Evolutionary conservation across 1,139 yeast species (phyloP).

Genomic region (Debaryomyces sp.): DNA sequence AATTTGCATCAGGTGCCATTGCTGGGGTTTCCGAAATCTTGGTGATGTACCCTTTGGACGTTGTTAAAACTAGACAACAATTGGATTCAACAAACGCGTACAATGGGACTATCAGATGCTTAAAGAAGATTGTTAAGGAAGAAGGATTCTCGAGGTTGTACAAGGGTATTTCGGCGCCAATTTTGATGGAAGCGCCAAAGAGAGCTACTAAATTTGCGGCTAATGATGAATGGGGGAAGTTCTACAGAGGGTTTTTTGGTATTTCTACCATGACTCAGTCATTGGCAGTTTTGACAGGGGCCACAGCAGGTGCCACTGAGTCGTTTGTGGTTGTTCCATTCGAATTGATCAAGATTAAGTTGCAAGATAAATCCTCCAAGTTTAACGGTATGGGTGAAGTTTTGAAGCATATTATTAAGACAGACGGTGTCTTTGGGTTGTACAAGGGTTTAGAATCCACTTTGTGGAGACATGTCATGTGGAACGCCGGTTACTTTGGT

Average conservation of each 20-base stretch:
- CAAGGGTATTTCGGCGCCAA: conserved; percentile 94
- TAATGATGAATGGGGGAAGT: conserved; percentile 93
- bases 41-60: conserved; percentile 97
- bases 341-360: conserved; percentile 82
- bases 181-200: conserved; percentile 99
- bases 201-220: conserved; percentile 98
- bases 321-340: conserved; percentile 96
- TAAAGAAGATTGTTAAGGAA: conserved; percentile 76
- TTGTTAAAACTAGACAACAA: conserved; percentile 97
- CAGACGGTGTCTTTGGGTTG: conserved; percentile 80
- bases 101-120: conserved; percentile 81
- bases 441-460: conserved; percentile 97
- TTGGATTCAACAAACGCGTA: conserved; percentile 71
- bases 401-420: conserved; percentile 65
- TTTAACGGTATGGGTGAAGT: conserved; percentile 89
- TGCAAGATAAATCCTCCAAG: conserved; percentile 84
- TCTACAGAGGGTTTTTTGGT: conserved; percentile 76
- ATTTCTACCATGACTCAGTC: conserved; percentile 74
- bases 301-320: conserved; percentile 97
- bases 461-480: conserved; percentile 91
- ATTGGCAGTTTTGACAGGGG: conserved; percentile 89
- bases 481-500: conserved; percentile 99
- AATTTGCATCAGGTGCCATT: conserved; percentile 91
- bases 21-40: conserved; percentile 98
- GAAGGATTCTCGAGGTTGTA: conserved; percentile 87